Evolutionary conservation across 1,284 basidiomycete genomes (phyloP).

Genomic region (Rhodotorula sp.): DNA sequence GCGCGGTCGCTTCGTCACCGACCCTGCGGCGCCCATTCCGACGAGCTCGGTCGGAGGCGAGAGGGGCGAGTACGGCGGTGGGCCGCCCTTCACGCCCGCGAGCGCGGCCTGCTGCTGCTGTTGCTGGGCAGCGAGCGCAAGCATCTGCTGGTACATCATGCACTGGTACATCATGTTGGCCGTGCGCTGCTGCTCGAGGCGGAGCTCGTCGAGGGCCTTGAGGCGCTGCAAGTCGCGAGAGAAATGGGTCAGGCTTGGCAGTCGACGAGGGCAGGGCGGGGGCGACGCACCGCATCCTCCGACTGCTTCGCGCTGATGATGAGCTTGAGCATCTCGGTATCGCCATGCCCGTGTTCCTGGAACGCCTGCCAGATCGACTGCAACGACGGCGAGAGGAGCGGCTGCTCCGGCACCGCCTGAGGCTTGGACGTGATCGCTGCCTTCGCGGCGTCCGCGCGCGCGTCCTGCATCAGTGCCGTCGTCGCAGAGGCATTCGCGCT

Average conservation of each 20-base stretch:
- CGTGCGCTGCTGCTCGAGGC: slow-evolving; percentile 42
- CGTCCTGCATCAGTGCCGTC: background rate
- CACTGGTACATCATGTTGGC: slow-evolving; percentile 25
- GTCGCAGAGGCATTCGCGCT: background rate
- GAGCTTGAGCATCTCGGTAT: slow-evolving; percentile 44
- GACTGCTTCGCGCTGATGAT: slow-evolving; percentile 43
- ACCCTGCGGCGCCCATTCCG: background rate
- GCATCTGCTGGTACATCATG: slow-evolving; percentile 22
- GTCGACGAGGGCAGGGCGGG: background rate
- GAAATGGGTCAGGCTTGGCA: background rate
- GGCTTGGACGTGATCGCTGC: background rate
- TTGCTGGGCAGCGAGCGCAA: slow-evolving; percentile 14
- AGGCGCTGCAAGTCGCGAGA: slow-evolving; percentile 28
- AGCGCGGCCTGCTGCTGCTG: slow-evolving; percentile 2
- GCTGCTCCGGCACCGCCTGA: background rate
- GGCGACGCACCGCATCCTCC: slow-evolving; percentile 44
- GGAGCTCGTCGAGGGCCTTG: slow-evolving; percentile 36
- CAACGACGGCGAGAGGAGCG: slow-evolving; percentile 35
- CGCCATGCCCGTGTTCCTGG: slow-evolving; percentile 39
- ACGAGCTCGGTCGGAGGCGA: slow-evolving; percentile 12
- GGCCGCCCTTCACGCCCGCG: background rate
- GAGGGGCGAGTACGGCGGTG: slow-evolving; percentile 20
- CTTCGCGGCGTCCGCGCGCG: background rate
- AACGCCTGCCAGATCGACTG: slow-evolving; percentile 40
- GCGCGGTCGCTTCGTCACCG: slow-evolving; percentile 8